Conservation (phyloP, 2,329 filamentous ascomycete genomes). For the Aspergillus vadensis region DNA sequence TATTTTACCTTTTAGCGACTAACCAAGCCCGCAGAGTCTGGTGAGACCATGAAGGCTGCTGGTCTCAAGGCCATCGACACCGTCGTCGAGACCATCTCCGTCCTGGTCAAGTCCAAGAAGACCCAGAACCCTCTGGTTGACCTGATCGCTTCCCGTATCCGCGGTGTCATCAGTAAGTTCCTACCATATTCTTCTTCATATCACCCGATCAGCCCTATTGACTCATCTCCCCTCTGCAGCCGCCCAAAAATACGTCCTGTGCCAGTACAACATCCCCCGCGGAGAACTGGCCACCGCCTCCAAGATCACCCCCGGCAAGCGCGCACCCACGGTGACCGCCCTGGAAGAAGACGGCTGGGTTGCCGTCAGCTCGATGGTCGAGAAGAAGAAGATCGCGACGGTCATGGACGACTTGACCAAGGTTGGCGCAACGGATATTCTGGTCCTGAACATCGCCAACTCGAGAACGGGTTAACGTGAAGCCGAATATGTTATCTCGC, state of each 20-base stretch:
- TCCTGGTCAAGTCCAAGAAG: slow-evolving; percentile 86
- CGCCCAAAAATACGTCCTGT: slow-evolving; percentile 89
- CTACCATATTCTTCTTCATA: not conserved
- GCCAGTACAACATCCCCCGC: slow-evolving; percentile 91
- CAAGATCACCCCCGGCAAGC: slow-evolving; percentile 86
- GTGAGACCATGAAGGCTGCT: slow-evolving; percentile 96
- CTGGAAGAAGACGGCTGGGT: slow-evolving; percentile 91
- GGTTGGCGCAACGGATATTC: slow-evolving; percentile 78
- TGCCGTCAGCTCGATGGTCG: slow-evolving; percentile 91
- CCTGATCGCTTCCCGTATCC: slow-evolving; percentile 81
- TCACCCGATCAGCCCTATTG: not conserved
- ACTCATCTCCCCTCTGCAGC: slow-evolving; percentile 47
- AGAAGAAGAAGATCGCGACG: slow-evolving; percentile 78
- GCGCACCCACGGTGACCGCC: slow-evolving; percentile 86
- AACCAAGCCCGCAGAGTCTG: slow-evolving; percentile 68
- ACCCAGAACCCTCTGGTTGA: slow-evolving; percentile 81
- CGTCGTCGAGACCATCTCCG: slow-evolving; percentile 81
- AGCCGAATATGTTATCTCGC: too few species aligned
- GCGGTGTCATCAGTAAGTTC: slow-evolving; percentile 78
- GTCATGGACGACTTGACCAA: slow-evolving; percentile 83
- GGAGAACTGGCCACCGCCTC: slow-evolving; percentile 66
- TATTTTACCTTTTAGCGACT: not conserved
- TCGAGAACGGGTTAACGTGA: slow-evolving; percentile 58
- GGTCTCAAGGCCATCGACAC: slow-evolving; percentile 94
- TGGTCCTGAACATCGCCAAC: slow-evolving; percentile 85